A percentile compares a stretch with the other conserved stretches of the same genome.
These are phyloP conservation scores for Saturnispora saitoi DNA, from an alignment of 805 yeast species.

Conservation along the genomic window DNA sequence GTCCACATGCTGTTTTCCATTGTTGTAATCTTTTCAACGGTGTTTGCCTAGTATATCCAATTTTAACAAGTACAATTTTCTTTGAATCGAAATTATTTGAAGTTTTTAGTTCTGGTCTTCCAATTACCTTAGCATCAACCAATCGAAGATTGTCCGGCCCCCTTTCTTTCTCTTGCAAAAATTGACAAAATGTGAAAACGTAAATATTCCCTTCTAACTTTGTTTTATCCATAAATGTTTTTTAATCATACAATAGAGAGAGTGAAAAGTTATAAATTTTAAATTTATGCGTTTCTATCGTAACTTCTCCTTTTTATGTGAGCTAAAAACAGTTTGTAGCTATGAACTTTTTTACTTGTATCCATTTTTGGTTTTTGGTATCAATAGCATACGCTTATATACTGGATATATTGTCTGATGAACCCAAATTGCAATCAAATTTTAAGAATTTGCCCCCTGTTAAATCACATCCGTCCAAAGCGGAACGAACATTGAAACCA, in stretches of 20 bases:
- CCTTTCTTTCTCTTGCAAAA: slow-evolving; percentile 24
- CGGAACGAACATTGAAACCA: slow-evolving; percentile 32
- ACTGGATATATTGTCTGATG: not conserved
- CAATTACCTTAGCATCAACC: slow-evolving; percentile 20
- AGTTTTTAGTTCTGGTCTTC: slow-evolving; percentile 16
- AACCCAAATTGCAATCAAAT: not conserved
- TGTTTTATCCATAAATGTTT: not conserved
- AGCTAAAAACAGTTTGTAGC: not conserved
- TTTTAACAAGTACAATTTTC: slow-evolving; percentile 36
- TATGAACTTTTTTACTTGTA: slow-evolving; percentile 4
- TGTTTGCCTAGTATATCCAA: slow-evolving; percentile 45
- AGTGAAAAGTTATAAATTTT: not conserved
- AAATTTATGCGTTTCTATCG: no score
- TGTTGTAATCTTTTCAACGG: slow-evolving; percentile 37
- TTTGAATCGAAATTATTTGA: slow-evolving; percentile 32
- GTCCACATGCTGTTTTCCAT: slow-evolving; percentile 47
- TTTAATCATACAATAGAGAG: not conserved
- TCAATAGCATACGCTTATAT: not conserved
- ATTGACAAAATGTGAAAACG: slow-evolving; percentile 38
- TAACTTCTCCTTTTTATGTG: not conserved
- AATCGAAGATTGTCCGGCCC: slow-evolving; percentile 33
- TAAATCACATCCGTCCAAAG: slow-evolving; percentile 23
- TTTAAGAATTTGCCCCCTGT: slow-evolving; percentile 32
- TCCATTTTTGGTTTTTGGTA: not conserved
- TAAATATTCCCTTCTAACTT: slow-evolving; percentile 36